Evolutionary conservation across 495 filamentous ascomycete species (phyloP), one percentile per base, ranked within the genome.

Genomic region (Aspergillus indologenus): DNA sequence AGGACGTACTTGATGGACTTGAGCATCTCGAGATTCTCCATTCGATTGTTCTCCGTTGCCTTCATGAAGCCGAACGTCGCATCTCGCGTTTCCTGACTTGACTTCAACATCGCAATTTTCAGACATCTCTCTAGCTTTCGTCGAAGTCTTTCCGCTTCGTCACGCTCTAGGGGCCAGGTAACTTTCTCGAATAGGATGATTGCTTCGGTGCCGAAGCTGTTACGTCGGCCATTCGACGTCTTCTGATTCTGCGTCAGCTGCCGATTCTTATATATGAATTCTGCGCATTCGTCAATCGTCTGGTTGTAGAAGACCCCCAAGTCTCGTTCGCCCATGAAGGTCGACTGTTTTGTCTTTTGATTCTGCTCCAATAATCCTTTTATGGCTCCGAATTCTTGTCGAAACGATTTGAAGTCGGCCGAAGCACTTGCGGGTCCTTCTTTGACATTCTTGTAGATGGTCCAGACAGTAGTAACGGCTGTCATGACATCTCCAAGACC

Each of bases 91-190:
- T 61, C 55, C 17, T 54, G 31, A 0, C 46, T 56, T 15, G 55
- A 34, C 20, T 61, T 61, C 21, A 61, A 43, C n/a, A 45, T 56
- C 1, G 58, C 58, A 7, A 61, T 56, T 24, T 60, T 54, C 5
- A 61, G 24, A 31, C 55, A 56, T 19, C 58, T 46, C 22, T 61
- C 58, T 8, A 61, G 21, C 8, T 45, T 23, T n/a, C 40, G 23
- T 20, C 58, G 53, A 15, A 61, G 58, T 9, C 9, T 29, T n/a
- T 61, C 53, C 12, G 58, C 58, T 29, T 61, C 53, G 11, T 52
- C 53, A 5, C 58, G 34, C 31, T 61, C 58, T 24, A 61, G 19
- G 18, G 58, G 53, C 58, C 58, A 61, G 4, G 53, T 51, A 19
- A 49, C 31, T 20, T 56, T 54, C 8, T 61, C 58, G 40, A 47